Evolutionary conservation across 192 early-diverging fungal genomes (phyloP).

Genomic region (Diversispora eburnea): DNA sequence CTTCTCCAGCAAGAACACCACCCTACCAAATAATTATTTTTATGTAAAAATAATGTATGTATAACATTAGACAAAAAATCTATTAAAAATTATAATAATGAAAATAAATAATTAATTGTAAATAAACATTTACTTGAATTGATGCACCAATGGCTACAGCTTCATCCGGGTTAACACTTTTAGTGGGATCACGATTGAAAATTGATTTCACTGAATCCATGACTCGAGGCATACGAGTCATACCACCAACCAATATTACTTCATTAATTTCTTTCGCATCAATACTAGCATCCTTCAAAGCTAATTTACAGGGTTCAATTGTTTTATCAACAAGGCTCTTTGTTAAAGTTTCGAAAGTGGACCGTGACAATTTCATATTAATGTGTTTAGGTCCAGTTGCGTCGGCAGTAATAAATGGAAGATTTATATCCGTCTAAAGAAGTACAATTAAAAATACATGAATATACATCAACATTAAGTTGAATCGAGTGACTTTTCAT

Average conservation of each 20-base stretch:
- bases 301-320: constrained; percentile 89
- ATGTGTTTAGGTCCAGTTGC: constrained; percentile 93
- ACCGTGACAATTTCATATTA: constrained; percentile 88
- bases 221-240: constrained; percentile 97
- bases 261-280: constrained; percentile 80
- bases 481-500: background rate
- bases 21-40: constrained; percentile 41
- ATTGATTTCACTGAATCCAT: constrained; percentile 84
- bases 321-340: constrained; percentile 84
- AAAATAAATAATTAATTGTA: background rate
- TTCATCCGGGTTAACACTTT: constrained; percentile 97
- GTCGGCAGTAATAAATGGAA: constrained; percentile 93
- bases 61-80: background rate
- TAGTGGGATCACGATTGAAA: constrained; percentile 90
- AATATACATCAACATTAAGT: background rate
- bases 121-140: constrained; percentile 58
- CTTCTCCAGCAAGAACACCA: constrained; percentile 94
- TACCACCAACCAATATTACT: constrained; percentile 96
- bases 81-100: background rate
- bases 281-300: constrained; percentile 93
- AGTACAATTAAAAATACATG: background rate
- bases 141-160: constrained; percentile 98
- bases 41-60: too few relatives aligned
- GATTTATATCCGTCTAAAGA: constrained; percentile 86
- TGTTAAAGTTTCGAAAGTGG: constrained; percentile 84